Evolutionary conservation across 2,329 filamentous ascomycete species (phyloP).

Genomic region (Penicillium sp.): DNA sequence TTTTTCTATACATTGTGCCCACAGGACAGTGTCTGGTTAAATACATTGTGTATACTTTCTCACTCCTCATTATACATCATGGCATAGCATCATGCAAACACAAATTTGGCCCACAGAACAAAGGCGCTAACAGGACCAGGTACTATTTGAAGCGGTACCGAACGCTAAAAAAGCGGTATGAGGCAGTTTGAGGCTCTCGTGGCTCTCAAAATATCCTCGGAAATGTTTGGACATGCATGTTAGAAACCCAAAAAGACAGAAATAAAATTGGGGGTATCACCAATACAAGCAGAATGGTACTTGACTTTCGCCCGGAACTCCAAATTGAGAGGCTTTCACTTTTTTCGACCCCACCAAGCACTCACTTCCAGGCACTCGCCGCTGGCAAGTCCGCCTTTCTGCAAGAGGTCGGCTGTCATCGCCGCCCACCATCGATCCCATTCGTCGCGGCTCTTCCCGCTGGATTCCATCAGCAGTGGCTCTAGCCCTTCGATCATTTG

Average conservation of each 20-base stretch:
- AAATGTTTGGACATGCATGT: constrained; percentile 24
- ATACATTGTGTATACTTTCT: constrained; percentile 11
- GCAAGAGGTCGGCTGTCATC: constrained; percentile 82
- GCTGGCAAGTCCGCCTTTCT: constrained; percentile 74
- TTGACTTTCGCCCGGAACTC: constrained; percentile 34
- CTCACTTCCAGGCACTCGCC: constrained; percentile 79
- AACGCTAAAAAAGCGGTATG: constrained; percentile 79
- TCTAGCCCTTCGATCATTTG: constrained; percentile 85
- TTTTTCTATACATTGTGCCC: constrained; percentile 23
- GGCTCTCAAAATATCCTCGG: constrained; percentile 11
- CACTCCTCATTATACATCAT: constrained; percentile 26
- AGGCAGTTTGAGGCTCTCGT: constrained; percentile 39
- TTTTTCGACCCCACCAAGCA: constrained; percentile 65
- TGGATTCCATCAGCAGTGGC: constrained; percentile 76
- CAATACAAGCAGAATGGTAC: constrained; percentile 39
- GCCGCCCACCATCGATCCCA: constrained; percentile 88
- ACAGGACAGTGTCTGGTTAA: constrained; percentile 20
- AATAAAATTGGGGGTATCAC: constrained; percentile 38
- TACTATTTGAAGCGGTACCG: constrained; percentile 94
- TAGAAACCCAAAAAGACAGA: constrained; percentile 21
- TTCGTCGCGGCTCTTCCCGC: constrained; percentile 85
- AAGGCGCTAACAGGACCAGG: constrained; percentile 50
- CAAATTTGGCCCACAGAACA: constrained; percentile 5
- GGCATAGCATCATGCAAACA: constrained; percentile 21
- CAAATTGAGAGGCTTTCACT: constrained; percentile 35